Evolutionary conservation across 2,329 filamentous ascomycete genomes (phyloP), one percentile per base, ranked within the genome.

Genomic region (Diplodia seriata): DNA sequence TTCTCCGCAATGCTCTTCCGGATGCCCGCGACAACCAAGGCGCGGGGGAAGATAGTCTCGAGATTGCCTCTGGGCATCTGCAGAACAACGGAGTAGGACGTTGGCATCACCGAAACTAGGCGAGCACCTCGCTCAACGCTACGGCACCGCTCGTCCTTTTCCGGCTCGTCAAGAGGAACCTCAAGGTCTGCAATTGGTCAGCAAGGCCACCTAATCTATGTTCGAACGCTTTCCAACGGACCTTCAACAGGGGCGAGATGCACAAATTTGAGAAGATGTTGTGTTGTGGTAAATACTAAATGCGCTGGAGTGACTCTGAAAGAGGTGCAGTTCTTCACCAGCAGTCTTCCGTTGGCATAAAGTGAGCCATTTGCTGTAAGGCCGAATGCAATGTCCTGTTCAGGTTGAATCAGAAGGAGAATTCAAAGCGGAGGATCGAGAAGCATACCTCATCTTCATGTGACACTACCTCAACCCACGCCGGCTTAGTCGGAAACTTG

Each of bases 41-140:
- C 94, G 69, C 95, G 87, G 18, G 95, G 95, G 75, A 90, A 98
- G 61, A 98, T 94, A 0, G 94, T 98, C 79, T 99, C 95, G 1
- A 98, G 82, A 72, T 99, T 99, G 23, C 95, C 95, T 74, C 95
- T 87, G 1, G 95, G 95, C 92, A 97, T 97, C 77, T 99, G 95
- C 3, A 99, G 83, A 0, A 97, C 87, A 9, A 99, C 83, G 65
- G 89, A 91, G 80, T 97, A 95, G 50, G 89, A 91, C 3, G 92
- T 92, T 1, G 95, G 94, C 79, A 97, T 94, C 33, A 93, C 93
- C 0, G 92, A 95, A 26, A 99, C 89, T 15, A 99, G 85, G 59
- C 89, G 89, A 3, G 91, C 93, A 18, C 95, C 95, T 71, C 95
- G 89, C 79, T 99, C 95, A 67, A 99, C 91, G 73, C 89, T 96